phyloP scores from a whole-genome alignment of 148 eudicot genomes.

The Cornus florida region DNA sequence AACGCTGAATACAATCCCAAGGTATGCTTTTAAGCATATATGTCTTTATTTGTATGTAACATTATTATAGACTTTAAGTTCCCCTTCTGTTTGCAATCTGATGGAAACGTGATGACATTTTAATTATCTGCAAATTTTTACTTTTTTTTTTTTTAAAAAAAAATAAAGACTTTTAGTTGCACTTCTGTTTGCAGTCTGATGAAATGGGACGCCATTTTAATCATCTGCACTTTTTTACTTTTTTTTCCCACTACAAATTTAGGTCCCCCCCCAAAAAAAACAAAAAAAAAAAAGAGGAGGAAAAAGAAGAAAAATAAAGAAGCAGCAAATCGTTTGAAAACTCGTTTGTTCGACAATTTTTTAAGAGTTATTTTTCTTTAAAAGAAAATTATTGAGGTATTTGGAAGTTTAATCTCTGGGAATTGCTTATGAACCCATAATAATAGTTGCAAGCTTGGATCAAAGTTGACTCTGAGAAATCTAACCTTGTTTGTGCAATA shows the following conservation, averaged over 20 bases:
- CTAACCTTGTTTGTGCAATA: background rate
- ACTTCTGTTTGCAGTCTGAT: too few relatives aligned
- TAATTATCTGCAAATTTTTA: too few relatives aligned
- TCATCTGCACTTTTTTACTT: too few relatives aligned
- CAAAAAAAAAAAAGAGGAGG: too few relatives aligned
- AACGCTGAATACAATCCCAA: constrained; percentile 93
- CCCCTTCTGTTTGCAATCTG: background rate
- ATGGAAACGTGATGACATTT: background rate
- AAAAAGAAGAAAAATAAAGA: background rate
- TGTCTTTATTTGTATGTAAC: background rate
- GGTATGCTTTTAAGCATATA: constrained; percentile 29
- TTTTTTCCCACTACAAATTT: too few relatives aligned
- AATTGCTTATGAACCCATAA: background rate
- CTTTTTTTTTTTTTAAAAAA: too few relatives aligned
- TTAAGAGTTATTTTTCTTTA: too few relatives aligned
- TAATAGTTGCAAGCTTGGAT: background rate
- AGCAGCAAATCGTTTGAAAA: background rate
- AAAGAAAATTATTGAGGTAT: too few relatives aligned
- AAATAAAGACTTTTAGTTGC: too few relatives aligned
- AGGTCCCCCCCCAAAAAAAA: background rate
- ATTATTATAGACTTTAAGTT: background rate
- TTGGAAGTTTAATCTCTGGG: background rate
- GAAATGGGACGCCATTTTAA: too few relatives aligned
- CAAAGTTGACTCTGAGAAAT: background rate
- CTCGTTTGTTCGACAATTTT: too few relatives aligned